Evolutionary conservation across 768 basidiomycete genomes (phyloP).

Genomic region (Kondoa subrosea): DNA sequence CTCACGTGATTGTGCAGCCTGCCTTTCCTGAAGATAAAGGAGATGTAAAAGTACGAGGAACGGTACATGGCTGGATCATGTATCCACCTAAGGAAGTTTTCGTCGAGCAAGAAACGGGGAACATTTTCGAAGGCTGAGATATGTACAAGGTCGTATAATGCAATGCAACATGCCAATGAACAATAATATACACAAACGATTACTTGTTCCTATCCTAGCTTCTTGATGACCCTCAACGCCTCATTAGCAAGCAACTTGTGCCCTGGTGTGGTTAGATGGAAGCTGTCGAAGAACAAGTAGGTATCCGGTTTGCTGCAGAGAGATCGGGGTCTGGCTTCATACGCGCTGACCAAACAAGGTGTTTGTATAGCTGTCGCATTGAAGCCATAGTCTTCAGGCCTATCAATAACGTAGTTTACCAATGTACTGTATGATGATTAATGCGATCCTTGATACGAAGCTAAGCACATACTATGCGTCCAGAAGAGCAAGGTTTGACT

Average conservation of each 20-base stretch:
- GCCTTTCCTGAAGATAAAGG: conserved; percentile 27
- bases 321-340: not conserved
- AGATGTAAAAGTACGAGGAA: conserved; percentile 22
- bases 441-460: not conserved
- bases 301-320: not conserved
- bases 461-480: not conserved
- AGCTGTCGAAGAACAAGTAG: not conserved
- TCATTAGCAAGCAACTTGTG: too few species aligned
- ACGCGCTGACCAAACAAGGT: not conserved
- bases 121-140: too few species aligned
- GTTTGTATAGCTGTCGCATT: not conserved
- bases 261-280: too few species aligned
- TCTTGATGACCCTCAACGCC: not conserved
- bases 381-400: not conserved
- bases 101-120: not conserved
- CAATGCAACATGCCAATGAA: too few species aligned
- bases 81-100: conserved; percentile 2
- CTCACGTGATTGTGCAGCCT: conserved; percentile 15
- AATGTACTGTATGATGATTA: not conserved
- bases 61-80: conserved; percentile 27
- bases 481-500: not conserved
- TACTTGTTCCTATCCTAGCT: not conserved
- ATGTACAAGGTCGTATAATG: too few species aligned
- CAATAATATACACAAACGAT: not conserved
- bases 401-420: not conserved